Evolutionary conservation across 176 grass and related monocot species (phyloP).

Genomic region (Pontederia crassipes): DNA sequence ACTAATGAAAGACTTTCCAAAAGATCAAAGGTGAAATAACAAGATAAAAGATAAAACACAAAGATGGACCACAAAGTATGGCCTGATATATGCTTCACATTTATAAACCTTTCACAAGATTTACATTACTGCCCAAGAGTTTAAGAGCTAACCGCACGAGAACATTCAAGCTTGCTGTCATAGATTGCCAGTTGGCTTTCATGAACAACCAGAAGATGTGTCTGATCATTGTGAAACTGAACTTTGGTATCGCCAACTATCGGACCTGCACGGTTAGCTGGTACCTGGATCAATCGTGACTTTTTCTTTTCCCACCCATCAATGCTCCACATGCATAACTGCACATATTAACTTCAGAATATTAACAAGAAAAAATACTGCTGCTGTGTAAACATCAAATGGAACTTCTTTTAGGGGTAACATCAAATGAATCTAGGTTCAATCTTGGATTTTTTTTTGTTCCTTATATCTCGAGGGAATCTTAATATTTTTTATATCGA

Average conservation of each 20-base stretch:
- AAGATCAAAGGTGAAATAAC: too few species aligned
- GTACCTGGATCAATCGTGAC: slow-evolving; percentile 65
- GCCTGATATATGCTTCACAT: too few species aligned
- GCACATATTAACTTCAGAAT: slow-evolving; percentile 13
- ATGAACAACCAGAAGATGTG: slow-evolving; percentile 84
- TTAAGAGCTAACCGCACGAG: slow-evolving; percentile 49
- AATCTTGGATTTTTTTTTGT: too few species aligned
- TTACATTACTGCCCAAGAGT: too few species aligned
- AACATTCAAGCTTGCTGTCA: slow-evolving; percentile 80
- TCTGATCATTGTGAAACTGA: slow-evolving; percentile 96
- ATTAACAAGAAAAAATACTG: slow-evolving; percentile 2
- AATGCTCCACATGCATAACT: slow-evolving; percentile 94
- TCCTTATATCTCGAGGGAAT: too few species aligned
- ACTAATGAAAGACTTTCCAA: too few species aligned
- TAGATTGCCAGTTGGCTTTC: slow-evolving; percentile 86
- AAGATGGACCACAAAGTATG: too few species aligned
- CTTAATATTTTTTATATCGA: too few species aligned
- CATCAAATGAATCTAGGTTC: too few species aligned
- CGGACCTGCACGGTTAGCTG: slow-evolving; percentile 55
- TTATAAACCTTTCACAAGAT: too few species aligned
- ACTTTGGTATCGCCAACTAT: slow-evolving; percentile 94
- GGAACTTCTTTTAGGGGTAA: too few species aligned
- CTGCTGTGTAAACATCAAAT: slow-evolving; percentile 4
- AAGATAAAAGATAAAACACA: too few species aligned
- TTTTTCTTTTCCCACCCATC: slow-evolving; percentile 99